Evolutionary conservation across 441 rosid genomes (phyloP).

Genomic region (Eutrema salsugineum): DNA sequence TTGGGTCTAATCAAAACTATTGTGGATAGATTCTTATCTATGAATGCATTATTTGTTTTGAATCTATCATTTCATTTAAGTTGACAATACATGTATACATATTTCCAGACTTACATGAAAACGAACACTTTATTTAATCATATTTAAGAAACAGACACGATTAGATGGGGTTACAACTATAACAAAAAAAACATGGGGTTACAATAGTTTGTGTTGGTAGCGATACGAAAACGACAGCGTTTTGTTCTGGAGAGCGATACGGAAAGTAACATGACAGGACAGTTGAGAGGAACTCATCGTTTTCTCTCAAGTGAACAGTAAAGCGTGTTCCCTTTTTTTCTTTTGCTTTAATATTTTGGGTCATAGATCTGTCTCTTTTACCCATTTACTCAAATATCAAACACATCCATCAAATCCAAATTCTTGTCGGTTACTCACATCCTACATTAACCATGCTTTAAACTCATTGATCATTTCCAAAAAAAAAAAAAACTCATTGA

Average conservation of each 20-base stretch:
- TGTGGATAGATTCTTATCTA: slow-evolving; percentile 4
- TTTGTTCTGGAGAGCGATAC: slow-evolving; percentile 1
- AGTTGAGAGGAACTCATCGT: slow-evolving; percentile 15
- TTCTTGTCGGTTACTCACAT: slow-evolving; percentile 14
- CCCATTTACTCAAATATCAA: slow-evolving; percentile 14
- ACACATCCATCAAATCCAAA: slow-evolving; percentile 14
- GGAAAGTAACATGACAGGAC: slow-evolving; percentile 29
- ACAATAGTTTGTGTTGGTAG: slow-evolving; percentile 22
- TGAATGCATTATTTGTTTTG: slow-evolving; percentile 12
- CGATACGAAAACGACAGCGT: slow-evolving; percentile 15
- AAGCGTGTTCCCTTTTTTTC: slow-evolving; percentile 24
- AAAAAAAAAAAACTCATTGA: background rate
- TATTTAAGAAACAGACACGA: slow-evolving; percentile 6
- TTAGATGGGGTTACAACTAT: slow-evolving; percentile 8
- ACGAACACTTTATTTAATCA: background rate
- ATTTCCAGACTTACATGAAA: slow-evolving; percentile 2
- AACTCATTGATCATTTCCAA: background rate
- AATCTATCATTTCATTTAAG: slow-evolving; percentile 4
- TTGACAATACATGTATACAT: slow-evolving; percentile 14
- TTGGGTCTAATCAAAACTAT: slow-evolving; percentile 21
- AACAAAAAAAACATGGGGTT: too few relatives aligned
- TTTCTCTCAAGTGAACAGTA: slow-evolving; percentile 14
- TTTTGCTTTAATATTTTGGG: slow-evolving; percentile 15
- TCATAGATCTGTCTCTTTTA: slow-evolving; percentile 33
- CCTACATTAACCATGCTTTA: background rate